Evolutionary conservation across 208 protist genomes (phyloP).

Genomic region (Wallacemonas sp.): DNA sequence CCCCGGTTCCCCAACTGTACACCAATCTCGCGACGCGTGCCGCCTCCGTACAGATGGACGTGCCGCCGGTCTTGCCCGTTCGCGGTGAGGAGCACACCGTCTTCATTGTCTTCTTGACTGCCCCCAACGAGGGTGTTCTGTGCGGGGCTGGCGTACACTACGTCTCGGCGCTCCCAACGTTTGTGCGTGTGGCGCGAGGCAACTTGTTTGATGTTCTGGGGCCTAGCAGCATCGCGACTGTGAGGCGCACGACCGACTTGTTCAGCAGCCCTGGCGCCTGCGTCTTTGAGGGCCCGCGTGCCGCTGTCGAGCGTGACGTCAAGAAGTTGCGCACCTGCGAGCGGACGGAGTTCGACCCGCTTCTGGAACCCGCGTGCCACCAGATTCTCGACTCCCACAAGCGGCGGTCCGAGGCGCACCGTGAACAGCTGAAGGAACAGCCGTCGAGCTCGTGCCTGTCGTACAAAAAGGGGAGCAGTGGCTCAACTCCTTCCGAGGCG

Average conservation of each 20-base stretch:
- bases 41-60: too few relatives aligned
- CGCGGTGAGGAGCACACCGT: conserved; percentile 13
- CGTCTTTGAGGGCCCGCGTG: conserved; percentile 54
- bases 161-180: conserved; percentile 51
- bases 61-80: too few relatives aligned
- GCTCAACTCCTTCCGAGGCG: too few relatives aligned
- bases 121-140: conserved; percentile 40
- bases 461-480: too few relatives aligned
- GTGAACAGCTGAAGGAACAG: too few relatives aligned
- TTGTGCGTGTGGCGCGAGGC: conserved; percentile 51
- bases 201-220: conserved; percentile 38
- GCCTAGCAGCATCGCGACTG: conserved; percentile 23
- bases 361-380: neutral
- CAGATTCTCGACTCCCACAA: neutral
- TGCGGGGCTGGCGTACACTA: conserved; percentile 32
- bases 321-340: conserved; percentile 33
- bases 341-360: neutral
- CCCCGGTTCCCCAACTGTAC: conserved; percentile 72
- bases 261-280: conserved; percentile 72
- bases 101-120: conserved; percentile 68
- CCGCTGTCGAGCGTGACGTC: conserved; percentile 41
- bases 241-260: conserved; percentile 69
- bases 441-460: too few relatives aligned
- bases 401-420: too few relatives aligned
- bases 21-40: conserved; percentile 4